Evolutionary conservation across 2,329 filamentous ascomycete genomes (phyloP).

Genomic region (Tricladium varicosporioides): DNA sequence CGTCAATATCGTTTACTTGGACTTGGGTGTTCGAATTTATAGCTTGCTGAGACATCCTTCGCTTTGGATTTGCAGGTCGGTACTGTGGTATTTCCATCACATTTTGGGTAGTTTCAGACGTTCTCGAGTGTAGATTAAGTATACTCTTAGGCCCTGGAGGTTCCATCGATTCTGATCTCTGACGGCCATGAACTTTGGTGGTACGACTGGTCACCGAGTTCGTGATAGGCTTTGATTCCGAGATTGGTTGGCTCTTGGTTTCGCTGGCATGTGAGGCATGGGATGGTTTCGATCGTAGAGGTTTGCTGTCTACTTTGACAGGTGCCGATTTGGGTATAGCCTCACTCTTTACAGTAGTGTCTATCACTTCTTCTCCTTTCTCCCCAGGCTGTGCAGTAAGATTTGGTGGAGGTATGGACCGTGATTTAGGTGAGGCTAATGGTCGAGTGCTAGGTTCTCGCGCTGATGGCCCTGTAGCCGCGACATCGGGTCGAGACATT

Average conservation of each 20-base stretch:
- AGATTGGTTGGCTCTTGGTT: not conserved
- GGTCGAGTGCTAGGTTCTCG: not conserved
- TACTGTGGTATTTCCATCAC: conserved; percentile 6
- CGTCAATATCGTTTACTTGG: conserved; percentile 11
- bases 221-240: conserved; percentile 8
- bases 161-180: conserved; percentile 21
- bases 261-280: not conserved
- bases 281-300: conserved; percentile 2
- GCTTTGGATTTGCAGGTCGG: conserved; percentile 18
- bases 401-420: not conserved
- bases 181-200: conserved; percentile 12
- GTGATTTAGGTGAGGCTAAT: not conserved
- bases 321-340: not conserved
- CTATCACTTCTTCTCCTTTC: not conserved
- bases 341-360: not conserved
- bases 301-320: not conserved
- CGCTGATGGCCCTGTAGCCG: not conserved
- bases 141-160: conserved; percentile 27
- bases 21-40: conserved; percentile 24
- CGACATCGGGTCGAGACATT: conserved; percentile 14
- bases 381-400: not conserved
- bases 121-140: conserved; percentile 23
- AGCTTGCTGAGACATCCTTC: conserved; percentile 24
- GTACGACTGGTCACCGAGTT: conserved; percentile 9
- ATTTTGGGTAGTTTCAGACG: conserved; percentile 10